Percentiles rank a stretch among this genome's conserved stretches.
Evolutionary conservation across 352 stramenopile species (phyloP).

Genomic region (Pythium oligandrum): DNA sequence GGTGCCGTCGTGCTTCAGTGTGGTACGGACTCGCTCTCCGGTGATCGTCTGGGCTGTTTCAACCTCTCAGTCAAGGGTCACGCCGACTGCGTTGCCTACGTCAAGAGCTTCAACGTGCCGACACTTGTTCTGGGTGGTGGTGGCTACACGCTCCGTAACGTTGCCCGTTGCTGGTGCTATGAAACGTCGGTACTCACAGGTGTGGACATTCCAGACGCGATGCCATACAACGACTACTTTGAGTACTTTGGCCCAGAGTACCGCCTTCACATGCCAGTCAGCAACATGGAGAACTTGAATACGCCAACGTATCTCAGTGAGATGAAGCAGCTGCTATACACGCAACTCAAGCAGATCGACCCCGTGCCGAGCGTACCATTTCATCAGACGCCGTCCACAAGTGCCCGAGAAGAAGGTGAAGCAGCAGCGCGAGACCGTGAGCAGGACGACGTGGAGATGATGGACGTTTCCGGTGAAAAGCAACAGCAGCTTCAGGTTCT

Average conservation of each 20-base stretch:
- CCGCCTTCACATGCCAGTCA: slow-evolving; percentile 95
- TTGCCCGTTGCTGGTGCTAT: slow-evolving; percentile 92
- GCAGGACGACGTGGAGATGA: slow-evolving; percentile 61
- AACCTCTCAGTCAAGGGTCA: slow-evolving; percentile 97
- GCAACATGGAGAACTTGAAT: slow-evolving; percentile 98
- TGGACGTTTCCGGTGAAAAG: slow-evolving; percentile 60
- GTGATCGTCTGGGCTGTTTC: slow-evolving; percentile 97
- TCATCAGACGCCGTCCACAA: slow-evolving; percentile 72
- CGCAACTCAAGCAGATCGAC: slow-evolving; percentile 94
- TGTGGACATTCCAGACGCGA: slow-evolving; percentile 90
- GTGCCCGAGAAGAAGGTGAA: slow-evolving; percentile 41
- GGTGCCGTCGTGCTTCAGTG: slow-evolving; percentile 98
- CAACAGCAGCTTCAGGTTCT: slow-evolving; percentile 50
- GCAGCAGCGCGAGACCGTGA: slow-evolving; percentile 44
- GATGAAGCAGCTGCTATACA: slow-evolving; percentile 88
- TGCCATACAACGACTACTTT: slow-evolving; percentile 99
- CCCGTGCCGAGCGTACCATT: slow-evolving; percentile 96
- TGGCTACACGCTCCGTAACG: slow-evolving; percentile 98
- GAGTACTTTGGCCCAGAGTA: slow-evolving; percentile 99
- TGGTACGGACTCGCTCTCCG: slow-evolving; percentile 97
- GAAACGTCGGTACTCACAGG: slow-evolving; percentile 95
- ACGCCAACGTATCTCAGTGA: slow-evolving; percentile 88
- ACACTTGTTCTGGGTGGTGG: slow-evolving; percentile 96
- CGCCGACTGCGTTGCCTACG: slow-evolving; percentile 95
- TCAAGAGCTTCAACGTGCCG: slow-evolving; percentile 96